Percentiles rank a stretch among this genome's conserved stretches.
Conservation (phyloP, 1,284 basidiomycete genomes). For the Meira miltonrushii region DNA sequence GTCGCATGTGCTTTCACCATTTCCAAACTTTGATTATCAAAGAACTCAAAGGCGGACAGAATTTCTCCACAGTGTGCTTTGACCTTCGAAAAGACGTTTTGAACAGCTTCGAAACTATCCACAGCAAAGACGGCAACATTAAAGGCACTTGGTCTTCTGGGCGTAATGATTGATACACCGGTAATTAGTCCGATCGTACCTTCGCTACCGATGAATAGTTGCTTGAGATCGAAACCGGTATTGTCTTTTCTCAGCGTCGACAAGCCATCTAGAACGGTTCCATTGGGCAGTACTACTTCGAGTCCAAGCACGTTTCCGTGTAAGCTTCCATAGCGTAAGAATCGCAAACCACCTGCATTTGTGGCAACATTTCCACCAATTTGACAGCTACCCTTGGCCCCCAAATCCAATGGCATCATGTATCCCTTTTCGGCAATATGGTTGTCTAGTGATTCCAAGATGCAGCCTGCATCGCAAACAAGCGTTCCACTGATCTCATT, state of each 20-base stretch:
- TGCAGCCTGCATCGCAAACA: slow-evolving; percentile 76
- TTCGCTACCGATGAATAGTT: slow-evolving; percentile 95
- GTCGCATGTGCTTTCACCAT: slow-evolving; percentile 62
- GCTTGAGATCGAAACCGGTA: slow-evolving; percentile 98
- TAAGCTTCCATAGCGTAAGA: slow-evolving; percentile 89
- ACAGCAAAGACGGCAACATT: slow-evolving; percentile 61
- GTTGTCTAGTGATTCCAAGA: slow-evolving; percentile 85
- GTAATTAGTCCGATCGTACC: slow-evolving; percentile 94
- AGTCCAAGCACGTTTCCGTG: slow-evolving; percentile 95
- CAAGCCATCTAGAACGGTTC: slow-evolving; percentile 63
- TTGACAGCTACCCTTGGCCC: slow-evolving; percentile 97
- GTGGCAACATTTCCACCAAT: slow-evolving; percentile 97
- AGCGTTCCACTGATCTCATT: slow-evolving; percentile 65
- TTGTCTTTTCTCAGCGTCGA: slow-evolving; percentile 83
- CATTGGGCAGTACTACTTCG: slow-evolving; percentile 89
- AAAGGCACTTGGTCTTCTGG: slow-evolving; percentile 66
- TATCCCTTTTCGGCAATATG: slow-evolving; percentile 81
- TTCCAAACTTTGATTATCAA: slow-evolving; percentile 81
- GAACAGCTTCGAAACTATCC: slow-evolving; percentile 59
- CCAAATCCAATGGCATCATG: slow-evolving; percentile 95
- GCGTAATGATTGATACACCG: slow-evolving; percentile 90
- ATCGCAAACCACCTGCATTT: slow-evolving; percentile 90
- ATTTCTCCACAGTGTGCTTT: slow-evolving; percentile 82
- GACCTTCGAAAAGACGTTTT: slow-evolving; percentile 58
- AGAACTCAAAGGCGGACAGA: slow-evolving; percentile 94